Evolutionary conservation across 768 basidiomycete genomes (phyloP), one percentile per base, ranked within the genome.

Genomic region (Russula sp.): DNA sequence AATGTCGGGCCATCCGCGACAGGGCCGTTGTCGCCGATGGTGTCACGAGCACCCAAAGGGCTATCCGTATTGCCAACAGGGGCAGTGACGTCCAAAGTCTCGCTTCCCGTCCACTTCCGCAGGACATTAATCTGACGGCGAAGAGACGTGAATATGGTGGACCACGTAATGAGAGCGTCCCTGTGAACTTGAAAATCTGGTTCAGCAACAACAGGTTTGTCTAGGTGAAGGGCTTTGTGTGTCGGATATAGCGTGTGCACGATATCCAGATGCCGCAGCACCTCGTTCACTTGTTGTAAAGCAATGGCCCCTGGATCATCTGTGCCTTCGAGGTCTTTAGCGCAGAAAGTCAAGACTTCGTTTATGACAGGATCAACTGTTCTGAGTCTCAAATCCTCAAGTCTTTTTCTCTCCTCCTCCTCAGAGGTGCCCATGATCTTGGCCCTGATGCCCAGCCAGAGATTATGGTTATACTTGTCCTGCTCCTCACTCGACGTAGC

Each of bases 401-500:
- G 77, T 65, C 81, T 83, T 72, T 82, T 84, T 64, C 83, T 82
- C 77, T 98, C 96, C 71, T 96, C 93, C 59, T 85, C 87, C 34
- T 89, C 85, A 11, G 89, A 84, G 49, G 89, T 79, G 5, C 88
- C 88, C 70, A 92, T 84, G 54, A 96, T 82, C 71, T 85, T 89
- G 60, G 97, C 96, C 54, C 94, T 85, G 40, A 98, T 84, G 60
- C 91, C 92, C 62, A 95, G 79, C 95, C 96, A 99, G 62, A 92
- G 82, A 68, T 87, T 86, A 51, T 84, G 76, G 72, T 85, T 83
- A 66, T 83, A 76, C 73, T 82, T 83, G 72, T 85, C 81, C 75
- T 88, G 83, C 76, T 88, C 86, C 62, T 90, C 87, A 9, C 80
- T 80, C 22, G 84, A 81, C 24, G 85, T 83, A 67, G 88, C 85